Evolutionary conservation across 495 filamentous ascomycete species (phyloP), one percentile per base, ranked within the genome.

Genomic region (Immersiella caudata): DNA sequence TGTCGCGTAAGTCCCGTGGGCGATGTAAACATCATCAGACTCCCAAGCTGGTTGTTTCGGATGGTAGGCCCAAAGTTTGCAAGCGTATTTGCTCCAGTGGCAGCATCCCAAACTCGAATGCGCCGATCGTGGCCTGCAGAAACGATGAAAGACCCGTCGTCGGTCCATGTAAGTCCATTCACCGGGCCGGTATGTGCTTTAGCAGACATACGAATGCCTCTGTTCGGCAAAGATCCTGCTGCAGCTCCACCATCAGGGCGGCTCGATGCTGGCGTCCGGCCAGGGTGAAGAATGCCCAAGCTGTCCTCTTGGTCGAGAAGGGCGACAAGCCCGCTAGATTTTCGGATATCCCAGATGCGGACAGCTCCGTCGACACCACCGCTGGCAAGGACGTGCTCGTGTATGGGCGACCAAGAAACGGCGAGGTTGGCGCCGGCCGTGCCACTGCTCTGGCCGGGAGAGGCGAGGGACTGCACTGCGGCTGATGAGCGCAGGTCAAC

Each of bases 281-380:
- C 54, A 21, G 69, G 69, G 20, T 71, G 56, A 20, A 66, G 29
- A 9, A 85, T 69, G 18, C 91, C 93, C 7, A 89, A 81, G n/a
- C 87, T 86, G 65, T 95, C 91, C 68, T 96, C 92, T 78, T 90
- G 87, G 74, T 97, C 91, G 40, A 97, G 79, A 21, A 89, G 84
- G 0, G 87, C 91, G 26, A 97, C 85, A 40, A 89, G 84, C 12
- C 87, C 87, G n/a, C 86, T 85, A 57, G 88, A 85, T 35, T 88
- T 85, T 26, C 94, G 86, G 33, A 97, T 85, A 76, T 97, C 94
- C 87, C 95, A 97, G 9, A 97, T 79, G 35, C 92, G 88, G 0
- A 92, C 88, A 16, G 85, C 87, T 58, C 93, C 92, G 73, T 97
- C 93, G 0, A 85, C 84, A 1, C 90, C 89, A 1, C 90, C 91